Evolutionary conservation across 805 yeast genomes (phyloP), one percentile per base, ranked within the genome.

Genomic region (Starmerella lactis-condensi): DNA sequence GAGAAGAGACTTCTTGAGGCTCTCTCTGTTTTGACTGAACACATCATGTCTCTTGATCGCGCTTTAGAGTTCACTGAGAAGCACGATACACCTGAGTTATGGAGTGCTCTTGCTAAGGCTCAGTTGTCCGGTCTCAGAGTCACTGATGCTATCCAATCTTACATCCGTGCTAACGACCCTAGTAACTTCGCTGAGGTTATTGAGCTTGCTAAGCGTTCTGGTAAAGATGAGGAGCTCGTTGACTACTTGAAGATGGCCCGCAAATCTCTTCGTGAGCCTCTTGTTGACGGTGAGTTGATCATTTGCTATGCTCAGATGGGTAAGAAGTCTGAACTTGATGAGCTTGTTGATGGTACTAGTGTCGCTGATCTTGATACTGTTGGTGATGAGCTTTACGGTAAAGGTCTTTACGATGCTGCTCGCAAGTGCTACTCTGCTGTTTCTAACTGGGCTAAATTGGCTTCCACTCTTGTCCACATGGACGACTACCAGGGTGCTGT

Each of bases 21-120:
- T 20, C 65, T 89, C 66, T 72, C 68, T 42, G 96, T 89, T 12
- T 64, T 89, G 48, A 85, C 81, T 37, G 98, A 85, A 46, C 89
- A 89, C 48, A 64, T 89, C 43, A 67, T 85, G 76, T 79, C 94
- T 3, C 69, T 89, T 36, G 98, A 89, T 56, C 74, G 96, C 53
- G 98, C 92, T 50, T 85, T 75, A 48, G 70, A 72, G 35, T 89
- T 78, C 50, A 95, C 93, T 41, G 95, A 83, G 49, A 78, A 78
- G 57, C 62, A 79, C 41, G 83, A 83, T 48, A 63, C 67, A 21
- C 70, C 93, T 8, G 92, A 75, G 44, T 64, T 85, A 42, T 89
- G 96, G 96, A 75, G 78, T 47, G 91, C 81, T 54, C 67, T 89
- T 35, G 99, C 95, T 66, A 69, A 73, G 52, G 95, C 98, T 35